Evolutionary conservation across 306 rosid species (phyloP).

Genomic region (Prosopis cineraria): DNA sequence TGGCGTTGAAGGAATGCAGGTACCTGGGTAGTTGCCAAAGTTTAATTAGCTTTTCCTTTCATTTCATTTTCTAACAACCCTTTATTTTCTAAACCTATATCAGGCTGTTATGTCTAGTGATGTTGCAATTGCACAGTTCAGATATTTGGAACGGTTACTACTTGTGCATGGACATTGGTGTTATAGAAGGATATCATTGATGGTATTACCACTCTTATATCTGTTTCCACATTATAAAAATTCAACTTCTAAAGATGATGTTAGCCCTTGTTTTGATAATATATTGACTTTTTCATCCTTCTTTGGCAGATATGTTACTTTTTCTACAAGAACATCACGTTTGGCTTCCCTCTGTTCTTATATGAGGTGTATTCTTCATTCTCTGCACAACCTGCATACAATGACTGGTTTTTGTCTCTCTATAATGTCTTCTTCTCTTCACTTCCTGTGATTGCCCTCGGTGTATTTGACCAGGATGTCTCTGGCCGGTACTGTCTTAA

Average conservation of each 20-base stretch:
- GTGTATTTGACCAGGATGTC: conserved; percentile 59
- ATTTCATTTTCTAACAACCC: not conserved
- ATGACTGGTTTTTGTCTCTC: conserved; percentile 74
- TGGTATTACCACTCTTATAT: conserved; percentile 46
- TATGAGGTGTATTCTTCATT: conserved; percentile 64
- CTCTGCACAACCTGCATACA: conserved; percentile 66
- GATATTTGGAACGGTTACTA: conserved; percentile 66
- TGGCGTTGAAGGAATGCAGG: conserved; percentile 85
- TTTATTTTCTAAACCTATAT: not conserved
- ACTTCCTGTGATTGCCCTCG: conserved; percentile 46
- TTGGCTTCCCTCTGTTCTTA: conserved; percentile 66
- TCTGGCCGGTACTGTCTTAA: conserved; percentile 6
- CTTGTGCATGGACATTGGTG: conserved; percentile 88
- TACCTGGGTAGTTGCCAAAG: not conserved
- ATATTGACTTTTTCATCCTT: not conserved
- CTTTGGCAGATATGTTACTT: conserved; percentile 71
- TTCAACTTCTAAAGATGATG: not conserved
- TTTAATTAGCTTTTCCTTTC: not conserved
- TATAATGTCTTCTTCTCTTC: conserved; percentile 72
- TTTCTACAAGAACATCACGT: conserved; percentile 71
- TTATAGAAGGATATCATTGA: conserved; percentile 69
- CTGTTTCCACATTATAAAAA: not conserved
- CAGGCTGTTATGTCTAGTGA: conserved; percentile 78
- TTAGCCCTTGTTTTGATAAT: not conserved
- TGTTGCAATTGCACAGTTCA: conserved; percentile 46